Percentiles rank a stretch among this genome's conserved stretches.
Conservation (phyloP, 208 protist genomes). For the Phytomonas sp. region DNA sequence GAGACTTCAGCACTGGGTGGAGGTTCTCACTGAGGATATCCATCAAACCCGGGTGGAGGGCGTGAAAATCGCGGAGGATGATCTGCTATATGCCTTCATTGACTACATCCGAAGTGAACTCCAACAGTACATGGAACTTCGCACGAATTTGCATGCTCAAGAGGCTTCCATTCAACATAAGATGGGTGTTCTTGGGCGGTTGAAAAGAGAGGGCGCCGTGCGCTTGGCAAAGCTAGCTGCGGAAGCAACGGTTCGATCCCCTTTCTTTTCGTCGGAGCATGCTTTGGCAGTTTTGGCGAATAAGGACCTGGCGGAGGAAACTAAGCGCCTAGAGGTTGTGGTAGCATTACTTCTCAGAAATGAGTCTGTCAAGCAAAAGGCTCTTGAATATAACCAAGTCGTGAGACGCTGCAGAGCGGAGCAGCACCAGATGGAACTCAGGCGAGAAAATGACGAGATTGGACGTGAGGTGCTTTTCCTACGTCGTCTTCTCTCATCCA, state of each 20-base stretch:
- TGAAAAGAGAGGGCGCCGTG: slow-evolving; percentile 16
- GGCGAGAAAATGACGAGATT: slow-evolving; percentile 3
- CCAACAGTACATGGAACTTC: no score
- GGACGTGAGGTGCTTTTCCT: slow-evolving; percentile 33
- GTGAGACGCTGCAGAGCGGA: slow-evolving; percentile 11
- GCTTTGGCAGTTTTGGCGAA: slow-evolving; percentile 9
- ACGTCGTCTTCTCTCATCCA: slow-evolving; percentile 16
- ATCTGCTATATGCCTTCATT: no score
- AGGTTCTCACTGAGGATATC: no score
- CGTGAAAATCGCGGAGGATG: no score
- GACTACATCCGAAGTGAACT: no score
- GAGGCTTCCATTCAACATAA: no score
- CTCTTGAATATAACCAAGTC: slow-evolving; percentile 17
- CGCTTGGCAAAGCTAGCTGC: slow-evolving; percentile 12
- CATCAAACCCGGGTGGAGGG: no score
- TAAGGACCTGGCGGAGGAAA: slow-evolving; percentile 22
- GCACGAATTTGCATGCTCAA: no score
- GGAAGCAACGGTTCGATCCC: slow-evolving; percentile 1
- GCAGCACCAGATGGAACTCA: slow-evolving; percentile 24
- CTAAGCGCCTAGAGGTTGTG: slow-evolving; percentile 18
- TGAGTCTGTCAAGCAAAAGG: background rate
- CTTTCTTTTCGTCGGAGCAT: background rate
- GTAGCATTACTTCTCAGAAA: slow-evolving; percentile 15
- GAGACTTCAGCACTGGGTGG: no score
- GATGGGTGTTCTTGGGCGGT: no score